Conservation (phyloP, 2,329 filamentous ascomycete genomes). For the Aspergillus quadrilineatus region DNA sequence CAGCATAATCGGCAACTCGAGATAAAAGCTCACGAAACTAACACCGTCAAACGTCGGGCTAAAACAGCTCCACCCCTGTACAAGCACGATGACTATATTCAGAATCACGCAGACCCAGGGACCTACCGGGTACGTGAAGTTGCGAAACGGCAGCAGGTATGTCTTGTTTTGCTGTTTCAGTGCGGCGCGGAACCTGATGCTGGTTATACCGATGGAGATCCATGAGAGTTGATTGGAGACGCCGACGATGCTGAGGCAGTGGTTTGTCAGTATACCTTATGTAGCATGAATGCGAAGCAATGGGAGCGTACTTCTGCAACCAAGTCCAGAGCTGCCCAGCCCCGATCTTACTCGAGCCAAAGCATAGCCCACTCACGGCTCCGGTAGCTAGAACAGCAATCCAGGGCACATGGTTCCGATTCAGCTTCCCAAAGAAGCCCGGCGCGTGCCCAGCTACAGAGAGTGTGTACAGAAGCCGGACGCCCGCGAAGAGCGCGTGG, state of each 20-base stretch:
- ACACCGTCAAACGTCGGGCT: conserved; percentile 54
- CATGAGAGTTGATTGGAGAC: conserved; percentile 68
- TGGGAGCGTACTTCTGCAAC: conserved; percentile 58
- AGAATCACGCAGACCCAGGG: conserved; percentile 58
- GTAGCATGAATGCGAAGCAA: background rate
- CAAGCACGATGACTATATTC: conserved; percentile 60
- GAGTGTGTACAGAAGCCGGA: conserved; percentile 58
- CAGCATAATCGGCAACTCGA: conserved; percentile 62
- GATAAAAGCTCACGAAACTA: conserved; percentile 57
- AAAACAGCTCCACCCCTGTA: conserved; percentile 63
- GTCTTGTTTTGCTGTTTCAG: conserved; percentile 60
- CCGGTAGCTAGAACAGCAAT: conserved; percentile 56
- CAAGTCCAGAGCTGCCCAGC: conserved; percentile 66
- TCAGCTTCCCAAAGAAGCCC: conserved; percentile 52
- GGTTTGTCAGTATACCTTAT: conserved; percentile 5
- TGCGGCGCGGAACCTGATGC: conserved; percentile 63
- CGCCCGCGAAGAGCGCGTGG: conserved; percentile 58
- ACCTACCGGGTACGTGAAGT: conserved; percentile 66
- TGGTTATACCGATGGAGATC: conserved; percentile 62
- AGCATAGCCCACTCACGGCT: conserved; percentile 58
- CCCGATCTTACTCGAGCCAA: conserved; percentile 65
- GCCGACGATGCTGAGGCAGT: conserved; percentile 54
- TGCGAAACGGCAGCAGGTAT: conserved; percentile 62
- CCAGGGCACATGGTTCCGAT: conserved; percentile 54
- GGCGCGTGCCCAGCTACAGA: conserved; percentile 59